Evolutionary conservation across 1,284 basidiomycete genomes (phyloP).

Genomic region (Gomphus bonarii): DNA sequence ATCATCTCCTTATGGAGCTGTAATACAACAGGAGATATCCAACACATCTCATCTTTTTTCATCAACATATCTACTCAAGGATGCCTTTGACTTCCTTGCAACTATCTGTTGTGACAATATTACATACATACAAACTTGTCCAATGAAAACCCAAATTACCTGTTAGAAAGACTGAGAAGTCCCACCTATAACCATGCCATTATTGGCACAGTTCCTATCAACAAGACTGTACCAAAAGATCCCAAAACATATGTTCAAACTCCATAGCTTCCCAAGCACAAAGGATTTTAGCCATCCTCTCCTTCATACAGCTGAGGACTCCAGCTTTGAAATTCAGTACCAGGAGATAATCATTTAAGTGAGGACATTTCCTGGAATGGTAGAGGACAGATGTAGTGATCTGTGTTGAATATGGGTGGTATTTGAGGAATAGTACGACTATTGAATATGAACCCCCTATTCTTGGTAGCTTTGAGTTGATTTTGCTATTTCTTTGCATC

Average conservation of each 20-base stretch:
- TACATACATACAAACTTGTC: constrained; percentile 58
- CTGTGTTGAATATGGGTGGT: constrained; percentile 28
- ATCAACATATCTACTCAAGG: neutral
- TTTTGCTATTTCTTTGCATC: constrained; percentile 23
- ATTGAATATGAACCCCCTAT: constrained; percentile 19
- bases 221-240: constrained; percentile 66
- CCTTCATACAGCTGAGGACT: constrained; percentile 62
- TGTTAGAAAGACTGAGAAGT: constrained; percentile 33
- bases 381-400: constrained; percentile 25
- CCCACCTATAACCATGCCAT: constrained; percentile 54
- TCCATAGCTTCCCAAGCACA: constrained; percentile 47
- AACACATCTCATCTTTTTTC: neutral
- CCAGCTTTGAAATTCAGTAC: constrained; percentile 31
- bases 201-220: constrained; percentile 45
- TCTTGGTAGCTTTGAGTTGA: constrained; percentile 21
- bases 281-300: constrained; percentile 57
- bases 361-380: constrained; percentile 12
- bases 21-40: neutral
- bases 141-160: constrained; percentile 47
- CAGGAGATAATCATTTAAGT: constrained; percentile 8
- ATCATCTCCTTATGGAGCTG: too few relatives aligned
- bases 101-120: constrained; percentile 45
- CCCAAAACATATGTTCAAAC: constrained; percentile 52
- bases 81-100: constrained; percentile 35
- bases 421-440: constrained; percentile 19